These are phyloP conservation scores for Lipomyces kockii DNA, from an alignment of 805 yeast species.

Conservation along the genomic window DNA sequence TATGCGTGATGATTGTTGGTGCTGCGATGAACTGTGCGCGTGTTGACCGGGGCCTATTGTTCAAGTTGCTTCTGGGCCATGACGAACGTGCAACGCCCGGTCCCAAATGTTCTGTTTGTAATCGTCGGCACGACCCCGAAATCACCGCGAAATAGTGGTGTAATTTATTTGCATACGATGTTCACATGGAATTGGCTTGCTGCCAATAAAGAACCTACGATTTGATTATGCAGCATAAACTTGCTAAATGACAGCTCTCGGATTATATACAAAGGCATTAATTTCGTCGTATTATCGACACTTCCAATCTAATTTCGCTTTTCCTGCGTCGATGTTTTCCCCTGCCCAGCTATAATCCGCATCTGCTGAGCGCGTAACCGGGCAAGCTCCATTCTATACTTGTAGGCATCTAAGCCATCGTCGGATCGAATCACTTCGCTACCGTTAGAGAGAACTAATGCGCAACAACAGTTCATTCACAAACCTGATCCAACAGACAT, in stretches of 20 bases:
- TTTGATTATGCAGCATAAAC: not conserved
- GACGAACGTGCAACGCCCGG: not conserved
- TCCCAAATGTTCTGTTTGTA: not conserved
- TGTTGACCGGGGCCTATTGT: not conserved
- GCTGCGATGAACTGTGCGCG: not conserved
- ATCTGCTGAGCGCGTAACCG: conserved; percentile 1
- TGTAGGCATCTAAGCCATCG: conserved; percentile 11
- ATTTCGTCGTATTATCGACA: not conserved
- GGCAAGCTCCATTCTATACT: not conserved
- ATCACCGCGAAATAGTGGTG: not conserved
- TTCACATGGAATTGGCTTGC: too few species aligned
- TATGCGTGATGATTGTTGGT: not conserved
- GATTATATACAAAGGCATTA: not conserved
- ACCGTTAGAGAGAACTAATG: not conserved
- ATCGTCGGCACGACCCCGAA: not conserved
- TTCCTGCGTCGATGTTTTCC: not conserved
- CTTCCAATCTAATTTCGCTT: not conserved
- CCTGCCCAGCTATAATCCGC: not conserved
- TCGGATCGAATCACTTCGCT: conserved; percentile 76
- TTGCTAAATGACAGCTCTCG: not conserved
- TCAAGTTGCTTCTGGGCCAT: not conserved
- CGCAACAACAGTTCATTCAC: not conserved
- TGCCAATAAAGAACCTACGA: not conserved
- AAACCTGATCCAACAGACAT: conserved; percentile 86
- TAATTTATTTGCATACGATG: too few species aligned